Conservation (phyloP, 2,329 filamentous ascomycete genomes). For the Diaporthe velutina region DNA sequence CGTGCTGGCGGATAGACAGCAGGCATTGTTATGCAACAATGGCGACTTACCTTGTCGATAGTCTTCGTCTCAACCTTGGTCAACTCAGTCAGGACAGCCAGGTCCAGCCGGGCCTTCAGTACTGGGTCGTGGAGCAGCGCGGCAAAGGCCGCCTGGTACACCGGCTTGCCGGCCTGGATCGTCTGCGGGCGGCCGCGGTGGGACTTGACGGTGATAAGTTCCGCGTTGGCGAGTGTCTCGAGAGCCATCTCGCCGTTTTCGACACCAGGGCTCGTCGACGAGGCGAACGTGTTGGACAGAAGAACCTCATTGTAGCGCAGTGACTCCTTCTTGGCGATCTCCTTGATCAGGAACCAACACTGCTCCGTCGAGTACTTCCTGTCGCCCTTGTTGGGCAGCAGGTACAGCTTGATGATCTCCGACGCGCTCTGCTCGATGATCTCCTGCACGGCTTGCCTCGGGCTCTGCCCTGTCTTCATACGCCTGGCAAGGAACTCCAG, state of each 20-base stretch:
- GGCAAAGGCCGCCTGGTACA: conserved; percentile 87
- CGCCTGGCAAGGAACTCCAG: conserved; percentile 93
- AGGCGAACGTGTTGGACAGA: conserved; percentile 80
- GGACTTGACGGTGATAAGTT: conserved; percentile 83
- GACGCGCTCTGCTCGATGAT: conserved; percentile 91
- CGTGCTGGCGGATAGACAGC: neutral
- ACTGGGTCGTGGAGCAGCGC: conserved; percentile 79
- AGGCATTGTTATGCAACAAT: too few species aligned
- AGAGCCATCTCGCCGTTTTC: conserved; percentile 80
- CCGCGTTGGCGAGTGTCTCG: conserved; percentile 84
- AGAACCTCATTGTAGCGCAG: conserved; percentile 90
- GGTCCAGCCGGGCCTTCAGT: conserved; percentile 79
- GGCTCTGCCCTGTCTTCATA: conserved; percentile 88
- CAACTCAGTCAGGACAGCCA: conserved; percentile 77
- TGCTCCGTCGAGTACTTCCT: conserved; percentile 85
- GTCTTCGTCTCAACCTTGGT: conserved; percentile 78
- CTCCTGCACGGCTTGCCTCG: conserved; percentile 83
- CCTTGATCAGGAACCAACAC: conserved; percentile 89
- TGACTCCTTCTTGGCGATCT: conserved; percentile 75
- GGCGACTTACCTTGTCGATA: conserved; percentile 70
- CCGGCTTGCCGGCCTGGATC: conserved; percentile 85
- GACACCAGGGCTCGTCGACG: conserved; percentile 60
- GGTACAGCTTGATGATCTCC: conserved; percentile 94
- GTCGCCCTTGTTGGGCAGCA: conserved; percentile 72
- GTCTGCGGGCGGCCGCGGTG: conserved; percentile 81